Conservation (phyloP, 192 early-diverging fungal species). For the Oehlia diaphana region DNA sequence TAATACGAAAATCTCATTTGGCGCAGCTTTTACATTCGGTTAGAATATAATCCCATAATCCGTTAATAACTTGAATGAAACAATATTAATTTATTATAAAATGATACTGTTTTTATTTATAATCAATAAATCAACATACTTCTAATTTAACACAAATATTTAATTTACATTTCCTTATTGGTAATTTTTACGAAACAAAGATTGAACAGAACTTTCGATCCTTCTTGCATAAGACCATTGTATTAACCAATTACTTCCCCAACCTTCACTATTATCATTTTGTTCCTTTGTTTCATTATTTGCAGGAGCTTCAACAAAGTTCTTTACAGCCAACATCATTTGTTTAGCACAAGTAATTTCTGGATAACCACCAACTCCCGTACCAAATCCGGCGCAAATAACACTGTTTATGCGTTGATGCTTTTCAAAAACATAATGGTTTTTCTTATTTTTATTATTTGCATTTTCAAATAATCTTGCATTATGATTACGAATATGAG, state of each 20-base stretch:
- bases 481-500: conserved; percentile 24
- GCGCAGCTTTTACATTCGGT: no score
- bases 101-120: no score
- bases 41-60: no score
- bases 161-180: not conserved
- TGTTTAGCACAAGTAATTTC: conserved; percentile 27
- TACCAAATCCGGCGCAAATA: conserved; percentile 30
- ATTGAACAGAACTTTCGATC: not conserved
- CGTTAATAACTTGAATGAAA: no score
- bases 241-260: not conserved
- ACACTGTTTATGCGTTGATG: conserved; percentile 29
- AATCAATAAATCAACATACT: no score
- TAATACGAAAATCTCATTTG: no score
- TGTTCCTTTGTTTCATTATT: not conserved
- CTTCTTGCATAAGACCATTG: conserved; percentile 8
- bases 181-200: not conserved
- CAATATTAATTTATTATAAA: no score
- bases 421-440: not conserved
- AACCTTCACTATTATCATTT: not conserved
- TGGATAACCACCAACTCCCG: conserved; percentile 24
- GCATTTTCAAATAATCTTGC: not conserved
- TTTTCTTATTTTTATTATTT: not conserved
- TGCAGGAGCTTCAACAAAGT: conserved; percentile 26
- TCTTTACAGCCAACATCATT: conserved; percentile 29
- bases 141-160: no score